These are phyloP conservation scores for Amaranthus cruentus DNA, from an alignment of 148 eudicot genomes.

Conservation along the genomic window DNA sequence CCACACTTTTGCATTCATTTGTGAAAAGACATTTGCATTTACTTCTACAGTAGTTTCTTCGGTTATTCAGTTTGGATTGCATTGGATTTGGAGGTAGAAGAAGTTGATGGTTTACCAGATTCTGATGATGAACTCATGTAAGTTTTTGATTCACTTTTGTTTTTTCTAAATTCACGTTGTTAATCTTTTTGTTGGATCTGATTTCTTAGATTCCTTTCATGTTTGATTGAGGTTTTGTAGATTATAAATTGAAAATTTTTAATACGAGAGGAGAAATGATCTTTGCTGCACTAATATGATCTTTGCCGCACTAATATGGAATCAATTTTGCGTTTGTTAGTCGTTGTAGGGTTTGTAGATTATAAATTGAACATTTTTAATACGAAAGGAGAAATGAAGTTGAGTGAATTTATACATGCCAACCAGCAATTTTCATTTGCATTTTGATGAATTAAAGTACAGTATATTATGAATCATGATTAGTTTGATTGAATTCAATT, in stretches of 20 bases:
- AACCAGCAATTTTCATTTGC: not conserved
- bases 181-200: not conserved
- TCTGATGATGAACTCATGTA: constrained; percentile 46
- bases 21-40: too few species aligned
- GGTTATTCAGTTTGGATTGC: too few species aligned
- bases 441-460: not conserved
- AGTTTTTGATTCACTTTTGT: not conserved
- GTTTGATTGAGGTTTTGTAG: not conserved
- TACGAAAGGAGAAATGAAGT: not conserved
- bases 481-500: too few species aligned
- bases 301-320: not conserved
- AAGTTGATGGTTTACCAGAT: constrained; percentile 51
- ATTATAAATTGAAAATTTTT: not conserved
- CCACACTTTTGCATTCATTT: too few species aligned
- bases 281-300: not conserved
- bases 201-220: not conserved
- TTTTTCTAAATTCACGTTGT: not conserved
- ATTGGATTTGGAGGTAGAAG: constrained; percentile 80
- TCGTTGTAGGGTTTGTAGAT: not conserved
- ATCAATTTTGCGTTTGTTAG: not conserved
- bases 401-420: not conserved
- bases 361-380: not conserved
- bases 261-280: too few species aligned
- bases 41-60: too few species aligned
- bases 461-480: too few species aligned